Conservation (phyloP, 1,284 basidiomycete genomes). For the Malassezia brasiliensis region DNA sequence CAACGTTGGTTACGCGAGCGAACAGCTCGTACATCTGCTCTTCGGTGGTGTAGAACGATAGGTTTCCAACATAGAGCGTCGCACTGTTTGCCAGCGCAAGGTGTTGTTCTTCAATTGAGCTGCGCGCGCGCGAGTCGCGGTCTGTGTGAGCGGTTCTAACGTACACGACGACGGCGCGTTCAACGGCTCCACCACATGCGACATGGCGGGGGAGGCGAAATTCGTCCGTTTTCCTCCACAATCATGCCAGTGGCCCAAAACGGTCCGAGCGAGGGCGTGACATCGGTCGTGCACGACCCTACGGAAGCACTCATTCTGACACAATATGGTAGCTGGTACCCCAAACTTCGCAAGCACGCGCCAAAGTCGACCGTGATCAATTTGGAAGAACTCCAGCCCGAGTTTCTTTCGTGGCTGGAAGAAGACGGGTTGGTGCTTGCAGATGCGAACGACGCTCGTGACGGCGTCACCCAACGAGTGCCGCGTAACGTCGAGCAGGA, state of each 20-base stretch:
- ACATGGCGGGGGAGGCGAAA: slow-evolving; percentile 54
- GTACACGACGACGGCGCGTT: slow-evolving; percentile 93
- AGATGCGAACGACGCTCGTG: slow-evolving; percentile 60
- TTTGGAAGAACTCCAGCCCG: slow-evolving; percentile 55
- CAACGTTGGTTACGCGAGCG: slow-evolving; percentile 75
- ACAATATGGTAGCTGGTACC: slow-evolving; percentile 82
- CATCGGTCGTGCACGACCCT: slow-evolving; percentile 55
- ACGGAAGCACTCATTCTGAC: slow-evolving; percentile 52
- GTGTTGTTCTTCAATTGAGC: slow-evolving; percentile 49
- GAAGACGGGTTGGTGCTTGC: slow-evolving; percentile 72
- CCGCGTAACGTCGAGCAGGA: slow-evolving; percentile 44
- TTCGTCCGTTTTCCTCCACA: not conserved
- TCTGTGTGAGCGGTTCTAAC: slow-evolving; percentile 28
- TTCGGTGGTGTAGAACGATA: slow-evolving; percentile 68
- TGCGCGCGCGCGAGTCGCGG: slow-evolving; percentile 48
- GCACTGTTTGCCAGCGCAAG: slow-evolving; percentile 51
- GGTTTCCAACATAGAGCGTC: slow-evolving; percentile 62
- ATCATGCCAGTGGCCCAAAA: not conserved
- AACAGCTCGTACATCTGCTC: slow-evolving; percentile 99
- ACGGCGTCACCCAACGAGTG: not conserved
- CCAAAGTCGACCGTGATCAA: slow-evolving; percentile 71
- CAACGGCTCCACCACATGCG: slow-evolving; percentile 70
- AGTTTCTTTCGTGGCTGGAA: slow-evolving; percentile 66
- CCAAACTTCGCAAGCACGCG: slow-evolving; percentile 60
- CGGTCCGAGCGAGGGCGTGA: not conserved